Evolutionary conservation across 148 eudicot genomes (phyloP).

Genomic region (Rhododendron kiyosumense): DNA sequence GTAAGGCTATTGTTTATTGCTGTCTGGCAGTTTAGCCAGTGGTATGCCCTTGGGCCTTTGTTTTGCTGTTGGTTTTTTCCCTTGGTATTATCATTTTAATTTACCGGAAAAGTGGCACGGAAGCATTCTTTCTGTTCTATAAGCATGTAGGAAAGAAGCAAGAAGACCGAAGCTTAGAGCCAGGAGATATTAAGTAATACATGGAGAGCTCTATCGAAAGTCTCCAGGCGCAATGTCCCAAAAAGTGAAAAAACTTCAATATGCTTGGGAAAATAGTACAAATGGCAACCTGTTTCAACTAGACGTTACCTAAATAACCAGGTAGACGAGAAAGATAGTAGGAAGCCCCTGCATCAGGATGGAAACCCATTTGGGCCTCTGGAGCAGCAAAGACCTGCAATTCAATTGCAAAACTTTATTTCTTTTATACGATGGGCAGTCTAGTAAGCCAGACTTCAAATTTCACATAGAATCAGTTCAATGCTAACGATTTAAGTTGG

Average conservation of each 20-base stretch:
- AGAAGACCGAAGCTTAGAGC: not conserved
- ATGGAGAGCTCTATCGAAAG: too few species aligned
- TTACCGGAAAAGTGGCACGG: not conserved
- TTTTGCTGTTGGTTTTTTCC: not conserved
- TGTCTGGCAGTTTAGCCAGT: not conserved
- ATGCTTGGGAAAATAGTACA: not conserved
- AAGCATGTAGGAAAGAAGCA: constrained; percentile 2
- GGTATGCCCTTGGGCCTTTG: not conserved
- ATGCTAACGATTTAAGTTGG: not conserved
- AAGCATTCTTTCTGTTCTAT: not conserved
- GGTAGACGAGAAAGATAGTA: constrained; percentile 93
- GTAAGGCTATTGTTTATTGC: not conserved
- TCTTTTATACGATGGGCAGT: not conserved
- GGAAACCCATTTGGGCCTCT: constrained; percentile 88
- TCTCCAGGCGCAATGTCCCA: not conserved
- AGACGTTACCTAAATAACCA: constrained; percentile 83
- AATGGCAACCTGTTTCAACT: not conserved
- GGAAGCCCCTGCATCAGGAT: constrained; percentile 98
- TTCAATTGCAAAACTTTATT: constrained; percentile 4
- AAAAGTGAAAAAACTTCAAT: not conserved
- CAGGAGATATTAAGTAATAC: not conserved
- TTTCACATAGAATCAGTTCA: not conserved
- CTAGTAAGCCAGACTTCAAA: not conserved
- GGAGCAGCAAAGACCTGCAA: constrained; percentile 79
- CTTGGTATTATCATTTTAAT: not conserved